Percentiles rank a stretch among this genome's conserved stretches.
These are phyloP conservation scores for Allantophomopsis lycopodina DNA, from an alignment of 2,329 filamentous ascomycete species.

Conservation along the genomic window DNA sequence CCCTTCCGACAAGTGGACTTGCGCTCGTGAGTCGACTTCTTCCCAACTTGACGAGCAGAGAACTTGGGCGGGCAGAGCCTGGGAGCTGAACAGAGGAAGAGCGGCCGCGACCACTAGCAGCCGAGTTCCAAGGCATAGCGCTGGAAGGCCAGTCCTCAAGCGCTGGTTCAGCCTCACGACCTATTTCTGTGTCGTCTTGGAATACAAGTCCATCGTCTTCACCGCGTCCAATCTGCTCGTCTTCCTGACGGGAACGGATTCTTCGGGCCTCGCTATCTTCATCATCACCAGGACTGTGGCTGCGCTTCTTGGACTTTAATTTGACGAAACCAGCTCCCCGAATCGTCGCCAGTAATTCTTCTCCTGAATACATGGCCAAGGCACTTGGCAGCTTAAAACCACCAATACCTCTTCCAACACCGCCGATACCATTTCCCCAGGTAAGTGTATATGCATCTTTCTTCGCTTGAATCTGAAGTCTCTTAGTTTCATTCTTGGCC, in stretches of 20 bases:
- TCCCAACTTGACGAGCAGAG: conserved; percentile 21
- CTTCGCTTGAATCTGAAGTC: conserved; percentile 32
- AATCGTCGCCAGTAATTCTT: conserved; percentile 29
- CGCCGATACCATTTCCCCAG: conserved; percentile 39
- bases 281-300: conserved; percentile 7
- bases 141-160: conserved; percentile 55
- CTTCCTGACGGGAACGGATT: conserved; percentile 22
- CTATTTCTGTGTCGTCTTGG: conserved; percentile 37
- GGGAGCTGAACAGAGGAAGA: conserved; percentile 10
- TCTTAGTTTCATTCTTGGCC: conserved; percentile 27
- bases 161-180: conserved; percentile 50
- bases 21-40: conserved; percentile 37
- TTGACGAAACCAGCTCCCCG: conserved; percentile 2
- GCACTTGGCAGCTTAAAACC: conserved; percentile 26
- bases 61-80: conserved; percentile 14
- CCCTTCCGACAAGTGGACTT: conserved; percentile 44
- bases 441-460: conserved; percentile 51
- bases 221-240: conserved; percentile 21
- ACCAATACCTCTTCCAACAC: conserved; percentile 32
- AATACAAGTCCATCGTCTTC: conserved; percentile 20
- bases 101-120: conserved; percentile 32
- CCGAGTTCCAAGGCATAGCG: conserved; percentile 57
- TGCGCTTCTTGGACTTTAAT: background rate
- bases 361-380: conserved; percentile 43
- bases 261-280: conserved; percentile 14